Base-by-base conservation (phyloP, 73 alveolate genomes). In the Paramecium pentaurelia region DNA sequence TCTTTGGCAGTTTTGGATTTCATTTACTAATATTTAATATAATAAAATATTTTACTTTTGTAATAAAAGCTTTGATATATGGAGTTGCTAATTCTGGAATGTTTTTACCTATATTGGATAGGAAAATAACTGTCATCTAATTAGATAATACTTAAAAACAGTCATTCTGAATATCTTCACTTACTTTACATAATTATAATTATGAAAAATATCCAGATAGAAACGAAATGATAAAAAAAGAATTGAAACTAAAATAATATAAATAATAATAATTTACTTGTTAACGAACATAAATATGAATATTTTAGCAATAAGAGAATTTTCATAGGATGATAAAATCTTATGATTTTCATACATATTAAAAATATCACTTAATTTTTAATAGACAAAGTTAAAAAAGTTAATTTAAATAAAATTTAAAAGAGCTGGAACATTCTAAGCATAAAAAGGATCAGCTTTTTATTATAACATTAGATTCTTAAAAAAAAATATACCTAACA, bases 141-240 rank as follows among this genome's bases (percentile, higher is more conserved):
- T 86, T 93, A 71, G 70, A 37, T 25, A 93, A 83, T 18, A 89
- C 95, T 14, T 51, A 83, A 45, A 93, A 60, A 49, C 96, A 93
- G 59, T 86, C 92, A 25, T 80, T 27, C 18, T 20, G 7, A 1
- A 42, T 34, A 0, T 9, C 47, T 27, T 27, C 71, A 42, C 58
- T 80, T 12, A 34, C 87, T 49, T 80, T 47, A 36, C 91, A 80
- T 27, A 80, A 49, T 32, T 80, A 16, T 49, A 80, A 49, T 32
- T 49, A 32, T 27, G 34, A 38, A 47, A 80, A 80, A 36, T 80
- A 80, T 10, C 64, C 44, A 7, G 47, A 34, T 18, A 95, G 71
- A 68, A 95, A 95, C 6, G 98, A 95, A 14, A 95, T 95, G 37
- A 94, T 92, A 85, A 93, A 95, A 16, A 94, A 86, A 16, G 97